Percentiles rank a stretch among this genome's conserved stretches.
Conservation (phyloP, 192 early-diverging fungal species). For the Rhizophagus sp. region DNA sequence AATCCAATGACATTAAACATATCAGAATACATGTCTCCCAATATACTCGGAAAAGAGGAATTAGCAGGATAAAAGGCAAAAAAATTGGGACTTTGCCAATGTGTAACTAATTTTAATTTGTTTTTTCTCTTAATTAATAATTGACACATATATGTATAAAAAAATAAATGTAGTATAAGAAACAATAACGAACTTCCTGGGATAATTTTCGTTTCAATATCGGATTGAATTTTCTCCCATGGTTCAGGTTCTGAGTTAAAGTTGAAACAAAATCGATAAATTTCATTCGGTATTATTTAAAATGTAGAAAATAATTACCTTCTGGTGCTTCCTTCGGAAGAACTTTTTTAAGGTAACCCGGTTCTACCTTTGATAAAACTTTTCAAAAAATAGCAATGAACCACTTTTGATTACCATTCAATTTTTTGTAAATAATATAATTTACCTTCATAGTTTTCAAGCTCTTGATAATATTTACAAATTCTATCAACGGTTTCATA, state of each 20-base stretch:
- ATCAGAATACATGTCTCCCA: conserved; percentile 64
- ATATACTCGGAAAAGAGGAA: conserved; percentile 54
- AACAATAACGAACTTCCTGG: conserved; percentile 41
- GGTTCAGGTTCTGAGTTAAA: conserved; percentile 33
- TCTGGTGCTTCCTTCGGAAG: conserved; percentile 61
- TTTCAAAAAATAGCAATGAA: too few relatives aligned
- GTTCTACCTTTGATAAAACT: conserved; percentile 55
- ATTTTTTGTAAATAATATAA: background rate
- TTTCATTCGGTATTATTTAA: background rate
- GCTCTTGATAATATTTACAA: conserved; percentile 58
- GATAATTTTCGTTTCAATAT: conserved; percentile 60
- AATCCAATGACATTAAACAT: conserved; percentile 59
- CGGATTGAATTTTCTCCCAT: conserved; percentile 40
- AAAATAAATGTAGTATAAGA: too few relatives aligned
- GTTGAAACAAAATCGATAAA: background rate
- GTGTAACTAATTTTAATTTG: conserved; percentile 44
- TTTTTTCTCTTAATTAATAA: background rate
- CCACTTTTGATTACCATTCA: background rate
- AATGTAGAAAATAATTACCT: conserved; percentile 25
- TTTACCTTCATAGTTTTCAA: conserved; percentile 42
- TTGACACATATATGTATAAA: background rate
- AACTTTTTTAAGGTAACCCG: conserved; percentile 57
- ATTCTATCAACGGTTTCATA: conserved; percentile 63
- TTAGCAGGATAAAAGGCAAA: conserved; percentile 60
- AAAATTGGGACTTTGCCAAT: conserved; percentile 69